Evolutionary conservation across 1,284 basidiomycete species (phyloP), one percentile per base, ranked within the genome.

Genomic region (Rugosomyces carneus): DNA sequence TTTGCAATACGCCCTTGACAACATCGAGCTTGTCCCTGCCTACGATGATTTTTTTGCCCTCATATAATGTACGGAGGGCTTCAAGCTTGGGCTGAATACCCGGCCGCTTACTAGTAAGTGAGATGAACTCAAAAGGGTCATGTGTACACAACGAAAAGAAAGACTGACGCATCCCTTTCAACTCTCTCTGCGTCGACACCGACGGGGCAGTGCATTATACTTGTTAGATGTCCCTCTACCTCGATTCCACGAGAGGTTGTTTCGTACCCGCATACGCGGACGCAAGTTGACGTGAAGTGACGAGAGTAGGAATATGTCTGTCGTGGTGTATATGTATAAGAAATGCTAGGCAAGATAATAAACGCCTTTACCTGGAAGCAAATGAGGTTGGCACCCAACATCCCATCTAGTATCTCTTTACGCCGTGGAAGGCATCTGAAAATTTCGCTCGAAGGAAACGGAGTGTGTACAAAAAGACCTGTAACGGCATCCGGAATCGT

Each of bases 1-100:
- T 99, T 70, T 98, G 95, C 53, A 97, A 73, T 20, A 99, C 92
- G 45, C 95, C 95, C 70, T 97, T 97, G 56, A 97, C 94, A 11
- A 94, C 91, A 60, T 99, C 96, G 34, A 99, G 80, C 73, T 99
- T 99, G 68, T 99, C 95, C n/a, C 96, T 78, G 10, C 93, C 95
- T 23, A 99, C 89, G 49, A 99, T 93, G 60, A 99, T 97, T 78
- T 98, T 98, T 77, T 97, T 98, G 57, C 89, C 93, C 57, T 90
- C 84, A 68, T 99, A 99, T 38, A 98, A 69, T 27, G 84, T 75
- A 31, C 83, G 75, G 1, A 99, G 76, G 0, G 91, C 86, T 48
- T 90, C 84, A 27, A 95, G 75, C 68, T 97, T 98, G 19, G 94
- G 94, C 51, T 80, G 69, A 47, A 99, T 88, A 4, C 90, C 93